phyloP scores from a whole-genome alignment of 306 rosid species.

The Styphnolobium japonicum region DNA sequence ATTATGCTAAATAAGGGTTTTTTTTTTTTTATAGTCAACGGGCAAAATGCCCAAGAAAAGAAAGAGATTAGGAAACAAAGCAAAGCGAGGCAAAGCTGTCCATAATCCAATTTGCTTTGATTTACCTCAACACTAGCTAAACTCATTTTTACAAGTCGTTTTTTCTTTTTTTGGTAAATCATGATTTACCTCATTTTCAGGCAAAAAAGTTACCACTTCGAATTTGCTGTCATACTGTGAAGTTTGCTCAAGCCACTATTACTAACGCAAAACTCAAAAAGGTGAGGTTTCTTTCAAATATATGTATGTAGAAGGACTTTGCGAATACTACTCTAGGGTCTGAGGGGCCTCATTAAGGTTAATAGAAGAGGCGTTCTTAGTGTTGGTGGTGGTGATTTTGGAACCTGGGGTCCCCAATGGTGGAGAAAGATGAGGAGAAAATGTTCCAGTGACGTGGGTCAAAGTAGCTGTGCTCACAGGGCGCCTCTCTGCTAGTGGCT shows the following conservation, averaged over 20 bases:
- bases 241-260: background rate
- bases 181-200: too few species aligned
- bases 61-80: too few species aligned
- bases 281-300: constrained; percentile 26
- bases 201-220: background rate
- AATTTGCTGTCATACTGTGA: background rate
- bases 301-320: background rate
- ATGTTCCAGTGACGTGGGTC: constrained; percentile 34
- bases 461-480: constrained; percentile 52
- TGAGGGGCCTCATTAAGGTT: constrained; percentile 67
- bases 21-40: too few species aligned
- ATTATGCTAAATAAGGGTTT: too few species aligned
- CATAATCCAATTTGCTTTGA: too few species aligned
- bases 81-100: too few species aligned
- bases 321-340: background rate
- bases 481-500: constrained; percentile 71
- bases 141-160: too few species aligned
- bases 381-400: background rate
- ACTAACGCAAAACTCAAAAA: constrained; percentile 13
- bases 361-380: constrained; percentile 28
- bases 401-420: constrained; percentile 32
- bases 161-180: too few species aligned
- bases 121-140: too few species aligned
- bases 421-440: constrained; percentile 29
- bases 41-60: too few species aligned